Evolutionary conservation across 2,329 filamentous ascomycete species (phyloP), one percentile per base, ranked within the genome.

Genomic region (Fusarium sp.): DNA sequence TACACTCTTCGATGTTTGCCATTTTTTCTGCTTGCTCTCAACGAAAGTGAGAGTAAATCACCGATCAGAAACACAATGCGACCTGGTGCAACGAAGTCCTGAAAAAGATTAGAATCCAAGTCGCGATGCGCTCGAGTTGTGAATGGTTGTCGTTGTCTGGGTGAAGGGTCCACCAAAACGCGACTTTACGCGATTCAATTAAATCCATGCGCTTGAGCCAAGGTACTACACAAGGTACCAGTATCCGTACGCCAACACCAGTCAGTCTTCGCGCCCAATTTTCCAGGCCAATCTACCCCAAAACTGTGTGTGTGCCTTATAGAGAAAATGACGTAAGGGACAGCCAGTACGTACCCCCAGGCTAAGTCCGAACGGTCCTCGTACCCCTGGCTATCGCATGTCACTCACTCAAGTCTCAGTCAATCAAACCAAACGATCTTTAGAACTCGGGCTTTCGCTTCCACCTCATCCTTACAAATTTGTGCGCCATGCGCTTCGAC

Each of bases 1-100:
- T 74, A 82, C 81, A 83, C 37, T 82, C 80, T 61, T 80, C 79
- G 21, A 78, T 63, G 56, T 80, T 74, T 39, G 77, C 73, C 81
- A 83, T 82, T 38, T 38, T 55, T 48, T 10, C 52, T 37, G 51
- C 33, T 37, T 18, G 11, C 10, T 23, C 19, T 39, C 19, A 25
- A 41, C 18, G 8, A 57, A 48, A 25, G 35, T 10, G 33, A 46
- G 19, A 23, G 33, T 6, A 37, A 23, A 15, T 23, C 31, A 27
- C 38, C 12, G 38, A 14, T 31, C 27, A n/a, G 18, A 60, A 51
- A 29, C 39, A 23, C n/a, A 48, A 67, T 63, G 48, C 39, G 59
- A 62, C 48, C 27, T 44, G 35, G 42, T 48, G 23, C 29, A 38
- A 37, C 8, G 29, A 31, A 44, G 15, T 41, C 15, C 31, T n/a